These are phyloP conservation scores for Amanita muscaria DNA, from an alignment of 768 basidiomycete genomes.

Conservation along the genomic window DNA sequence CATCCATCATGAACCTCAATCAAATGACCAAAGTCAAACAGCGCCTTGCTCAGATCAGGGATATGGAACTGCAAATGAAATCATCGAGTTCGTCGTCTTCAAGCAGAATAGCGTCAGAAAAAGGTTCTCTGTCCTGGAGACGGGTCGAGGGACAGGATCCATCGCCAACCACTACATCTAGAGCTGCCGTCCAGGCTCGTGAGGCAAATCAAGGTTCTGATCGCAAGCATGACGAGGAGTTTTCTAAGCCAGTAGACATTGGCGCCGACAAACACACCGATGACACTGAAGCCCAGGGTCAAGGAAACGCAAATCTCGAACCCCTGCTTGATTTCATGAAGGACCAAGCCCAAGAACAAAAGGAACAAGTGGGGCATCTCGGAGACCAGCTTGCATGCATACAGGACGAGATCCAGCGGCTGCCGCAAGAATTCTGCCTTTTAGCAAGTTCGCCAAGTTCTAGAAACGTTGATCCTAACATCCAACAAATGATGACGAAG, in stretches of 20 bases:
- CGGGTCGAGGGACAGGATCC: background rate
- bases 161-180: too few species aligned
- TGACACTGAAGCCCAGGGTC: background rate
- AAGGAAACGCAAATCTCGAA: conserved; percentile 3
- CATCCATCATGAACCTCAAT: conserved; percentile 55
- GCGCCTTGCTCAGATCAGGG: conserved; percentile 54
- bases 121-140: background rate
- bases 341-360: conserved; percentile 2
- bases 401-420: conserved; percentile 17
- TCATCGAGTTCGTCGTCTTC: conserved; percentile 11
- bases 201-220: too few species aligned
- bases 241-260: too few species aligned
- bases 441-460: conserved; percentile 1
- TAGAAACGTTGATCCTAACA: conserved; percentile 17
- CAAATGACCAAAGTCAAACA: conserved; percentile 57
- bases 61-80: conserved; percentile 18
- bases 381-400: conserved; percentile 9
- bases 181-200: too few species aligned
- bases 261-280: too few species aligned
- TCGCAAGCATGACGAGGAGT: too few species aligned
- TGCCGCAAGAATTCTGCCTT: conserved; percentile 1
- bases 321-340: background rate
- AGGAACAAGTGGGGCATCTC: conserved; percentile 3
- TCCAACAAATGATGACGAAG: conserved; percentile 24
- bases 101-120: conserved; percentile 4